These are phyloP conservation scores for Amanita polypyramis DNA, from an alignment of 768 basidiomycete species.

Conservation along the genomic window DNA sequence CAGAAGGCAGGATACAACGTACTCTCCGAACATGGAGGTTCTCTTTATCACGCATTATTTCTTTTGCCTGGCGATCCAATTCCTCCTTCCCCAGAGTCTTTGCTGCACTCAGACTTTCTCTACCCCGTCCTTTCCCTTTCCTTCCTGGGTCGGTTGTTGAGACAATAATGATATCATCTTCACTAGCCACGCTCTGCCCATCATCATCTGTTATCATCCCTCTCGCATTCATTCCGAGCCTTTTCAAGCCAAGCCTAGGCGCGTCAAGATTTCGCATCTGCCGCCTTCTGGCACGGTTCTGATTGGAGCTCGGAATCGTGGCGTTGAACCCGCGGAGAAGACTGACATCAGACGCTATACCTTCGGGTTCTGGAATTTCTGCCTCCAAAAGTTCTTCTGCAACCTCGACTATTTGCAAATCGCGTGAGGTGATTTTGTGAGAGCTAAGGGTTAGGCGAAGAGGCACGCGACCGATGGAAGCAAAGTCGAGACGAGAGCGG, in stretches of 20 bases:
- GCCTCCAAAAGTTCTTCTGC: conserved; percentile 63
- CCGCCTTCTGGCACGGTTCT: conserved; percentile 62
- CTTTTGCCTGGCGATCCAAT: conserved; percentile 69
- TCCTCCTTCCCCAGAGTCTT: conserved; percentile 80
- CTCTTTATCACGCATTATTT: conserved; percentile 87
- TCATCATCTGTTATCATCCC: conserved; percentile 57
- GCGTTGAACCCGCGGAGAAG: conserved; percentile 89
- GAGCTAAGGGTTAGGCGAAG: conserved; percentile 54
- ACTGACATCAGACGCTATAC: conserved; percentile 63
- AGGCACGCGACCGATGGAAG: conserved; percentile 71
- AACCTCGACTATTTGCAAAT: conserved; percentile 76
- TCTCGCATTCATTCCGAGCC: conserved; percentile 66
- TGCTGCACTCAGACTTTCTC: conserved; percentile 57
- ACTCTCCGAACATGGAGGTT: conserved; percentile 86
- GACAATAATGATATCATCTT: conserved; percentile 67
- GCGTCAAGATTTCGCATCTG: conserved; percentile 75
- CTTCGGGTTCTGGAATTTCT: conserved; percentile 66
- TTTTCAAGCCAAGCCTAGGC: conserved; percentile 68
- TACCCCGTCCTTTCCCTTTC: conserved; percentile 41
- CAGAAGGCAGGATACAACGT: conserved; percentile 18
- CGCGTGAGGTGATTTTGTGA: conserved; percentile 68
- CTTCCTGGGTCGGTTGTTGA: conserved; percentile 27
- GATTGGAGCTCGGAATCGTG: conserved; percentile 84
- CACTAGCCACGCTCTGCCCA: conserved; percentile 54
- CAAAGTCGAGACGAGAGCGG: conserved; percentile 50